Evolutionary conservation across 2,329 filamentous ascomycete genomes (phyloP).

Genomic region (Fusarium musae): DNA sequence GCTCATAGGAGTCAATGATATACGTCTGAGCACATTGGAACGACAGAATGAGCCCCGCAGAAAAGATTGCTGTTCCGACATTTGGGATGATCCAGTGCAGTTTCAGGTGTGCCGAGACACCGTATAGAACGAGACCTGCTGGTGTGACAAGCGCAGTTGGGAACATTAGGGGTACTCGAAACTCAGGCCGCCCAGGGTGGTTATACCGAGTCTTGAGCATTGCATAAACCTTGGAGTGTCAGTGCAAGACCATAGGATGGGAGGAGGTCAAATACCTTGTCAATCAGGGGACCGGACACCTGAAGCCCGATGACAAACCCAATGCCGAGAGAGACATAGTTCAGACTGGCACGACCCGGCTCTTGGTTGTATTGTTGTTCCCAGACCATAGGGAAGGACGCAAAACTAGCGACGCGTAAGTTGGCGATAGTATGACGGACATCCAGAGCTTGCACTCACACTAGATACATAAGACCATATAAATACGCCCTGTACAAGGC

Average conservation of each 20-base stretch:
- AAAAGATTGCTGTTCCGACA: conserved; percentile 60
- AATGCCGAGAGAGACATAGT: conserved; percentile 64
- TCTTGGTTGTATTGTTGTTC: conserved; percentile 59
- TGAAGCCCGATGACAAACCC: conserved; percentile 66
- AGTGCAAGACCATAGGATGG: rapidly evolving
- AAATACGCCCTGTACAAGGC: conserved; percentile 61
- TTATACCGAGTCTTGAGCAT: conserved; percentile 41
- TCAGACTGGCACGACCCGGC: conserved; percentile 58
- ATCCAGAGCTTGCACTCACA: conserved; percentile 42
- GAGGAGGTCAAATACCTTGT: conserved; percentile 38
- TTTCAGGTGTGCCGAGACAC: conserved; percentile 55
- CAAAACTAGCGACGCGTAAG: conserved; percentile 49
- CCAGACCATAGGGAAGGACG: conserved; percentile 64
- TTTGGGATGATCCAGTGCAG: conserved; percentile 66
- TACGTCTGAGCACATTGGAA: conserved; percentile 70
- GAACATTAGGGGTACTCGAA: conserved; percentile 50
- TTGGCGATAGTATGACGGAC: rapidly evolving
- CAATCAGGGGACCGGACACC: conserved; percentile 57
- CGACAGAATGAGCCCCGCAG: conserved; percentile 63
- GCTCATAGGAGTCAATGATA: conserved; percentile 62
- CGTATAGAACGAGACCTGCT: conserved; percentile 61
- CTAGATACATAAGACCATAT: conserved; percentile 65
- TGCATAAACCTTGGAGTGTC: conserved; percentile 41
- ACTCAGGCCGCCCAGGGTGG: conserved; percentile 48
- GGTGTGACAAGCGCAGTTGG: conserved; percentile 56